phyloP scores from a whole-genome alignment of 2,329 filamentous ascomycete genomes.

The Claviceps citrina region DNA sequence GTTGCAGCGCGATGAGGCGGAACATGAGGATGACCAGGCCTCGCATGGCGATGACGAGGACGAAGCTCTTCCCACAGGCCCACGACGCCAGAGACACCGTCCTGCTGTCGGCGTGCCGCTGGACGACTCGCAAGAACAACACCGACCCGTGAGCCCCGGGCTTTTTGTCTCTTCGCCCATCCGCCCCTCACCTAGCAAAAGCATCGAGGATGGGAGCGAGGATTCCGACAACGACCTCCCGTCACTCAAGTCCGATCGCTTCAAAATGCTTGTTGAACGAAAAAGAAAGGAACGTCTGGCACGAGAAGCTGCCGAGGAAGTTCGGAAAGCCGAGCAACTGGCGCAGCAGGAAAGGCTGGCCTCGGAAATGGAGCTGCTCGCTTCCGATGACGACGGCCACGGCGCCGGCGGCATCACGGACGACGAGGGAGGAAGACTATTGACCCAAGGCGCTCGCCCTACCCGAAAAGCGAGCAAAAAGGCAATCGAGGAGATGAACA shows the following conservation, averaged over 20 bases:
- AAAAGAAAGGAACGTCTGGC: conserved; percentile 58
- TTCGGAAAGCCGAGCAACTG: conserved; percentile 28
- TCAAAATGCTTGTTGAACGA: conserved; percentile 56
- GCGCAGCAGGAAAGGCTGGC: conserved; percentile 21
- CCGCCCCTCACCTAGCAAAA: conserved; percentile 18
- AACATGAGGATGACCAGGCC: conserved; percentile 13
- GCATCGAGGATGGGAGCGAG: conserved; percentile 17
- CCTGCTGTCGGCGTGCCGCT: conserved; percentile 15
- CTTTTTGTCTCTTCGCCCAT: conserved; percentile 42
- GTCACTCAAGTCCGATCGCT: conserved; percentile 37
- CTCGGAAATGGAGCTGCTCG: conserved; percentile 21
- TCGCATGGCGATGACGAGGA: conserved; percentile 14
- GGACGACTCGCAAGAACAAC: conserved; percentile 8
- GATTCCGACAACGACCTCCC: conserved; percentile 34
- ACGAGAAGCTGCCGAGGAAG: conserved; percentile 44
- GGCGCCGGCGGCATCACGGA: conserved; percentile 40
- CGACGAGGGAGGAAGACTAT: conserved; percentile 44
- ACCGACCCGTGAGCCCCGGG: conserved; percentile 24
- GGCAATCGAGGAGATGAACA: conserved; percentile 84
- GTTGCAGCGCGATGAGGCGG: conserved; percentile 18
- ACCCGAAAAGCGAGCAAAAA: conserved; percentile 84
- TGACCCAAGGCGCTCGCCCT: conserved; percentile 56
- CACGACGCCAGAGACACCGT: conserved; percentile 25
- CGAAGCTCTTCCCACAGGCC: conserved; percentile 24
- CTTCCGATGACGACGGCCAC: conserved; percentile 26